Percentiles rank a stretch among this genome's conserved stretches.
Conservation (phyloP, 2,329 filamentous ascomycete species). For the Pseudocercospora crystallina region DNA sequence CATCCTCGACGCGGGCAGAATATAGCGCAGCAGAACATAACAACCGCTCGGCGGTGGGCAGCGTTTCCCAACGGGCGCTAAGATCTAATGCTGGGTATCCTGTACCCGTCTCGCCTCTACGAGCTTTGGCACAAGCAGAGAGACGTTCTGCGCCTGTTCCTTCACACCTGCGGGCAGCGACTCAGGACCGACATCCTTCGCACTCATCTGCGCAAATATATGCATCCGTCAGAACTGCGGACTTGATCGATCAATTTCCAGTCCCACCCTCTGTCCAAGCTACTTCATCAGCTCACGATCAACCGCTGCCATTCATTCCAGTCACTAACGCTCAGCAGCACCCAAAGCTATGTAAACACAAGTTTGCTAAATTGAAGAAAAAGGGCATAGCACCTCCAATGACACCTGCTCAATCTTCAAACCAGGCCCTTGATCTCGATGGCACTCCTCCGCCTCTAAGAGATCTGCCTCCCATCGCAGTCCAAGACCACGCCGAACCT, state of each 20-base stretch:
- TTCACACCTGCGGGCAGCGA: too few species aligned
- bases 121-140: slow-evolving; percentile 17
- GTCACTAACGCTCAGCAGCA: too few species aligned
- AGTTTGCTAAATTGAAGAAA: slow-evolving; percentile 9
- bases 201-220: too few species aligned
- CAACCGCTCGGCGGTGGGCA: neutral
- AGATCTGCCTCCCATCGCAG: slow-evolving; percentile 3
- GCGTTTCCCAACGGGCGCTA: slow-evolving; percentile 23
- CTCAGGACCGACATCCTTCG: too few species aligned
- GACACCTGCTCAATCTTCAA: neutral
- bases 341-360: slow-evolving; percentile 16
- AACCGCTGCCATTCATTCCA: too few species aligned
- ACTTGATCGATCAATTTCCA: too few species aligned
- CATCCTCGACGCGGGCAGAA: too few species aligned
- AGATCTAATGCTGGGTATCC: slow-evolving; percentile 23
- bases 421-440: slow-evolving; percentile 8
- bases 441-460: slow-evolving; percentile 8
- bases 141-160: slow-evolving; percentile 9
- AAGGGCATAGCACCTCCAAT: slow-evolving; percentile 2
- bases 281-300: too few species aligned
- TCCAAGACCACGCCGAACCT: slow-evolving; percentile 6
- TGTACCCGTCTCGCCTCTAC: slow-evolving; percentile 23
- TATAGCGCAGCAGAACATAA: too few species aligned
- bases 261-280: too few species aligned
- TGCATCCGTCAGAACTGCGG: too few species aligned